Evolutionary conservation across 2,329 filamentous ascomycete species (phyloP), one percentile per base, ranked within the genome.

Genomic region (Xylariaceae sp.): DNA sequence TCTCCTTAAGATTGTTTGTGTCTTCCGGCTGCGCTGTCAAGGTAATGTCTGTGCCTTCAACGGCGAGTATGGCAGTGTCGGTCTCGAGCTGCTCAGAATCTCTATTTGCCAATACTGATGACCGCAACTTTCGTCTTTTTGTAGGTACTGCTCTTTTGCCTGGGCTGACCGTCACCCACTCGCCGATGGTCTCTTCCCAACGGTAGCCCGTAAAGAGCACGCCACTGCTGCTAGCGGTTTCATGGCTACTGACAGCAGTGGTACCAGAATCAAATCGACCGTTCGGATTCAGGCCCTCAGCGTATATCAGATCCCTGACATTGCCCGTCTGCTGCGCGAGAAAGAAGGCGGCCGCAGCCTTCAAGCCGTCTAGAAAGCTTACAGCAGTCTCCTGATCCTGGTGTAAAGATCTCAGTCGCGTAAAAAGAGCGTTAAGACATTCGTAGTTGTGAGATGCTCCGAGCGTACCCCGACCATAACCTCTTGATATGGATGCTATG

Each of bases 171-270:
- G 67, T 73, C 40, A 80, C 70, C 76, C 76, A 80, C 58, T 79
- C 76, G 27, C 73, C 70, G 56, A 80, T 78, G 36, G 70, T 72
- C 54, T 77, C 75, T 55, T 79, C 76, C 76, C 76, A 80, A 23
- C 71, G 62, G 60, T 67, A 77, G 58, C 52, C 59, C 29, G 49
- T 59, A 44, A 63, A 62, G 19, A 62, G 54, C 7, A 53, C 47
- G 36, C 29, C 35, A 12, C 19, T 29, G 16, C 19, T 42, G 12
- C 39, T 44, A 7, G 42, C 32, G 22, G 32, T 40, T 17, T 22
- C 45, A 14, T 29, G 42, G 29, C 40, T 21, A 25, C 37, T 35
- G 14, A 44, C 35, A 11, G 27, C 43, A 29, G 25, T 39, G 27
- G 19, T 22, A 36, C 20, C 37, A n/a, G n/a, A n/a, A n/a, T n/a